Evolutionary conservation across 345 rosid species (phyloP), one percentile per base, ranked within the genome.

Genomic region (Moricandia arvensis): DNA sequence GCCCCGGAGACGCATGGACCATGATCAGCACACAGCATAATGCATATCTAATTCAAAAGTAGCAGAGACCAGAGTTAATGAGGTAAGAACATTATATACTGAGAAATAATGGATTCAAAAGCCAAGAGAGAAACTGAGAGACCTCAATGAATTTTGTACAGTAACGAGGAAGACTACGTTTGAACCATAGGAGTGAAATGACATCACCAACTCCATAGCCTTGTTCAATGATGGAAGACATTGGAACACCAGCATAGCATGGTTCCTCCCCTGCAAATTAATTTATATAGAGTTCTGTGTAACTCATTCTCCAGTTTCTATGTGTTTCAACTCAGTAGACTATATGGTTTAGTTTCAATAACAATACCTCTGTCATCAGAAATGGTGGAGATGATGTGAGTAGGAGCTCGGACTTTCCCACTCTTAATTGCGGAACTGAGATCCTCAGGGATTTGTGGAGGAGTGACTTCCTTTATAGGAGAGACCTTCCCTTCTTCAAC

Each of bases 381-480:
- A 69, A 95, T 95, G 73, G 99, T 92, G 8, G 99, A 95, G 74
- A 95, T 92, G 68, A 95, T 86, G 81, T 92, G 97, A 65, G 99
- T 92, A 33, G 94, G 97, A 71, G 99, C 97, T 3, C 97, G 87
- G 51, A 92, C 97, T 90, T 92, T 95, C 79, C 99, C 98, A 4
- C 98, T 90, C 89, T 89, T 95, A 55, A 95, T 92, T 49, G 98
- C 98, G 0, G 80, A 79, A 68, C 75, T 89, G 72, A 95, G 99
- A 87, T 95, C 99, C 89, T 95, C 99, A 0, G 99, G 99, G 79
- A 95, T 93, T 79, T 86, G 93, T 63, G 98, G 99, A 57, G 98
- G 98, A 21, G 62, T 82, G 49, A 88, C 79, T 82, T 95, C 98
- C 87, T 92, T 92, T 10, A 90, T 83, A 21, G 93, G 69, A 58